A percentile compares a stretch with the other conserved stretches of the same genome.
Evolutionary conservation across 306 rosid genomes (phyloP).

Genomic region (Astragalus membranaceus): DNA sequence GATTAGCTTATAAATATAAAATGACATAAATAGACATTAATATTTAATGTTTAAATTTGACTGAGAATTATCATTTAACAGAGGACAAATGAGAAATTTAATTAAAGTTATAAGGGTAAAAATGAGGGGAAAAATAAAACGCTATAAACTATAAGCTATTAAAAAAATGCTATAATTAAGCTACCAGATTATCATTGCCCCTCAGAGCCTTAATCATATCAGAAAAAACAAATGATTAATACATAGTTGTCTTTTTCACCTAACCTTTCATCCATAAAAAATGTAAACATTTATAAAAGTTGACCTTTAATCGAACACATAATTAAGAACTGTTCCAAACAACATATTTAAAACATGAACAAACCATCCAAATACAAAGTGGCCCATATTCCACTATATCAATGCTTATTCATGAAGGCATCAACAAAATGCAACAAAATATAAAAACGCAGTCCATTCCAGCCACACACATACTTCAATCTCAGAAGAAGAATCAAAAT

Average conservation of each 20-base stretch:
- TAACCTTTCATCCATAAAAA: neutral
- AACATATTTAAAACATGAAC: neutral
- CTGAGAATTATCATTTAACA: too few relatives aligned
- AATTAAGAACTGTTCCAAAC: neutral
- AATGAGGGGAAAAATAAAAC: too few relatives aligned
- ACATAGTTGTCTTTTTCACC: neutral
- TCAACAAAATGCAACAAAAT: neutral
- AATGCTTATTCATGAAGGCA: neutral
- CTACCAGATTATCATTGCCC: too few relatives aligned
- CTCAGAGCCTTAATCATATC: too few relatives aligned
- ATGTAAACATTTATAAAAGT: neutral
- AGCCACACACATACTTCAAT: neutral
- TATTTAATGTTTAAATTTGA: too few relatives aligned
- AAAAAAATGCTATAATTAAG: too few relatives aligned
- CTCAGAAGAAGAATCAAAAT: too few relatives aligned
- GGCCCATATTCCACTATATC: neutral
- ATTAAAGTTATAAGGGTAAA: too few relatives aligned
- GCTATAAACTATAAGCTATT: too few relatives aligned
- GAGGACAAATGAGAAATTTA: too few relatives aligned
- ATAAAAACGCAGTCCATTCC: neutral
- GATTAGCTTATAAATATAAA: too few relatives aligned
- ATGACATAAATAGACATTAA: too few relatives aligned
- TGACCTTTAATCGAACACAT: conserved; percentile 1
- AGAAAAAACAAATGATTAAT: neutral
- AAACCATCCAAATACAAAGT: conserved; percentile 1